Base-by-base conservation (phyloP, 345 rosid species). In the Ricinus communis region DNA sequence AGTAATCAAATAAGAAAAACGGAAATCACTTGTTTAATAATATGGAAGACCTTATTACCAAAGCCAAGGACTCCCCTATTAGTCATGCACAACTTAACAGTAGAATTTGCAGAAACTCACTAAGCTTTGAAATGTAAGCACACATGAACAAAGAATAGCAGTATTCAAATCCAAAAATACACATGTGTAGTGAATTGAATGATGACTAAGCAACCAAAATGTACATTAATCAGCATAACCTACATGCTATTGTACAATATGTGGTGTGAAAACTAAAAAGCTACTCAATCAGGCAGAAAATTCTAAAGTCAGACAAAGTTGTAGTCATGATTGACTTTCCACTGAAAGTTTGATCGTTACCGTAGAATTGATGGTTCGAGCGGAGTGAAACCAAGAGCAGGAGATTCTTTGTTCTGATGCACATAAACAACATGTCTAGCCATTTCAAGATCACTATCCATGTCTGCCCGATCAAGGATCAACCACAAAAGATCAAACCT, bases 401-500 rank as follows among this genome's bases (percentile, higher is more conserved):
- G 99, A 71, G 97, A 93, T 77, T 92, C 96, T 79, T 71, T 82
- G 51, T 89, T 87, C 82, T 92, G 97, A 68, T 95, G 99, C 72
- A 95, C 98, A 73, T 87, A 85, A 69, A 92, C 92, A 77, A 95
- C 89, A 58, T 92, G 99, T 87, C 93, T 87, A 47, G 99, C 98
- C 83, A 92, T 47, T 82, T 92, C 99, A 77, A 90, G 98, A 80
- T 95, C 98, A 65, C 82, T 85, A 75, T 89, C 99, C 99, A 92
- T 90, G 58, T 95, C 99, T 62, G 98, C 98, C 75, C 93, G 86
- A 82, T 95, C 99, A 66, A 92, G 86, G 76, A 95, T 95, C 88
- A 95, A 70, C 99, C 98, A 92, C 64, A 92, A 82, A 70, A 95
- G 91, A 80, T 92, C 99, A 71, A 95, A 92, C 80, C 97, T 85